Evolutionary conservation across 495 filamentous ascomycete species (phyloP).

Genomic region (Lophiostoma macrostomum): DNA sequence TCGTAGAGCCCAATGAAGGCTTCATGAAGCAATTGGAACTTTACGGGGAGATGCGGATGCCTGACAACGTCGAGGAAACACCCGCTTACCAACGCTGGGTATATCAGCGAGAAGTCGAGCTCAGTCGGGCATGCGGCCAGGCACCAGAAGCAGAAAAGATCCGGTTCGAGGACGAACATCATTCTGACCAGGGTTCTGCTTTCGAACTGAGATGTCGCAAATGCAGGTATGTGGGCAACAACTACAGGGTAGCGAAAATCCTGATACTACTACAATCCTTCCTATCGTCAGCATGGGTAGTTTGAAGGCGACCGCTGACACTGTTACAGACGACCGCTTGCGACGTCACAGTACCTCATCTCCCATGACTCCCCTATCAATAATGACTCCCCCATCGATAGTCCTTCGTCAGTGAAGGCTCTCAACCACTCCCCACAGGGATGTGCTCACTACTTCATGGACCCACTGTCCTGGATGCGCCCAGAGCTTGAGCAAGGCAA

Average conservation of each 20-base stretch:
- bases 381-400: conserved; percentile 10
- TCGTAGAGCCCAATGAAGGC: conserved; percentile 81
- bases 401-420: neutral
- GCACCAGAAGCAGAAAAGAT: conserved; percentile 64
- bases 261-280: too few relatives aligned
- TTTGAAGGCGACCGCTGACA: conserved; percentile 13
- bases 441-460: conserved; percentile 85
- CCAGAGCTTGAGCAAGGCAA: conserved; percentile 70
- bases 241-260: too few relatives aligned
- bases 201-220: conserved; percentile 53
- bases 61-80: conserved; percentile 62
- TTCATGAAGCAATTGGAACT: conserved; percentile 85
- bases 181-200: conserved; percentile 24
- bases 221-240: conserved; percentile 48
- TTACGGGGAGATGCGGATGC: conserved; percentile 79
- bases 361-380: conserved; percentile 45
- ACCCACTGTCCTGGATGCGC: conserved; percentile 92
- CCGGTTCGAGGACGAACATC: conserved; percentile 78
- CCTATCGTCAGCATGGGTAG: too few relatives aligned
- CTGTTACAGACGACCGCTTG: conserved; percentile 55
- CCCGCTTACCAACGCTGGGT: conserved; percentile 86
- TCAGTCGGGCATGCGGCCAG: conserved; percentile 65
- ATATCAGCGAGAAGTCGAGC: conserved; percentile 72
- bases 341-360: conserved; percentile 60
- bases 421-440: neutral